Conservation (phyloP, 1,284 basidiomycete genomes). For the Earliella scabrosa region DNA sequence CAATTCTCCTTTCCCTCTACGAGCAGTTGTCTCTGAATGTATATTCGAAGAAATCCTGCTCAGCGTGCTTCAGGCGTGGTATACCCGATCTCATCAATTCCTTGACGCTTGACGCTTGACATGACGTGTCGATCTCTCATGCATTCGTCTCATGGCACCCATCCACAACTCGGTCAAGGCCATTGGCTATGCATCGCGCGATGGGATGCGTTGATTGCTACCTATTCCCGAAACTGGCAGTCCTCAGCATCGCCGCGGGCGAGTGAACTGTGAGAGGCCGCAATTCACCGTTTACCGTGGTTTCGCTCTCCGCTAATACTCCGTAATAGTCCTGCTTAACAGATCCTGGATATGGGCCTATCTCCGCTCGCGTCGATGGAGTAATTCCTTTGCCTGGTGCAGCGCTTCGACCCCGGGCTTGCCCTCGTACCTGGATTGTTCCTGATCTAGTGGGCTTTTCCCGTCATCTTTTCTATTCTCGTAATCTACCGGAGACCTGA, state of each 20-base stretch:
- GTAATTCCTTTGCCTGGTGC: no score
- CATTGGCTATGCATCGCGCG: not conserved
- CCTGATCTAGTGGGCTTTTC: not conserved
- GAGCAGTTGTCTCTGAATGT: no score
- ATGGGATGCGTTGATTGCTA: not conserved
- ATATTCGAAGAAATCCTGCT: not conserved
- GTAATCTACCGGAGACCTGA: not conserved
- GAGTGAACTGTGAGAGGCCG: not conserved
- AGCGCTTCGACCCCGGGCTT: not conserved
- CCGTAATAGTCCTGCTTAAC: no score
- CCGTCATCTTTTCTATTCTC: not conserved
- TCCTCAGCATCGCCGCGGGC: not conserved
- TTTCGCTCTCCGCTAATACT: no score
- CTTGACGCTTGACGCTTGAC: not conserved
- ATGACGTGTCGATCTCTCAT: not conserved
- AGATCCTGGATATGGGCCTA: no score
- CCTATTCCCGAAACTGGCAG: not conserved
- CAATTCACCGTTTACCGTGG: no score
- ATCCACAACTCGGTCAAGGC: not conserved
- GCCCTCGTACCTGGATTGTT: not conserved
- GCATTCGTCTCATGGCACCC: not conserved
- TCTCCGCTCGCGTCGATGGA: no score
- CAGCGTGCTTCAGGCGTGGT: not conserved
- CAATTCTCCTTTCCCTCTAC: no score
- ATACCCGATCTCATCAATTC: not conserved